phyloP scores from a whole-genome alignment of 2,329 filamentous ascomycete species.

The Stagonosporopsis cucurbitacearum region DNA sequence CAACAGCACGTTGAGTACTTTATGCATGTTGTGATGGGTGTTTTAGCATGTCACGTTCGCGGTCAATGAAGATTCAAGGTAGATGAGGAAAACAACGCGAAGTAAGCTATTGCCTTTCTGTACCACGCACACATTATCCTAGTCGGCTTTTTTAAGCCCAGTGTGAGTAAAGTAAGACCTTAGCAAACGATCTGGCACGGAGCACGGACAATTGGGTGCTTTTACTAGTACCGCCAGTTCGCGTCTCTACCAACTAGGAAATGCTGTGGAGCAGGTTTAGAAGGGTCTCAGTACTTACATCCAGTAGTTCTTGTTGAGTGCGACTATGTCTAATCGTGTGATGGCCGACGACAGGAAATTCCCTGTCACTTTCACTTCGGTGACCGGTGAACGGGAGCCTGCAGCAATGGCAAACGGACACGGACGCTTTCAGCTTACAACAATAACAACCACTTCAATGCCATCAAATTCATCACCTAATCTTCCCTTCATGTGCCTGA shows the following conservation, averaged over 20 bases:
- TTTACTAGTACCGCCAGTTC: not conserved
- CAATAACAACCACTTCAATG: not conserved
- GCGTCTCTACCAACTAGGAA: too few relatives aligned
- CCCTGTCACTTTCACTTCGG: constrained; percentile 5
- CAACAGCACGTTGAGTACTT: too few relatives aligned
- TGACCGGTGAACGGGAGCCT: not conserved
- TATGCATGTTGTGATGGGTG: too few relatives aligned
- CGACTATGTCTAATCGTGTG: not conserved
- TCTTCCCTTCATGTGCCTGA: constrained; percentile 8
- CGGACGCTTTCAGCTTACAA: not conserved
- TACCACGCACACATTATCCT: too few relatives aligned
- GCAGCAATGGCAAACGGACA: constrained; percentile 10
- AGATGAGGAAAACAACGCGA: not conserved
- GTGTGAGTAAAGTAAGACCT: not conserved
- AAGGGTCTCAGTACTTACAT: not conserved
- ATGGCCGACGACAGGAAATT: not conserved
- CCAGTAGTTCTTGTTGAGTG: not conserved
- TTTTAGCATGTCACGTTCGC: not conserved
- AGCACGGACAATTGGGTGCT: not conserved
- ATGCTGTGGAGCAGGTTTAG: not conserved
- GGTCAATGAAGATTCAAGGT: not conserved
- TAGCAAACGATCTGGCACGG: not conserved
- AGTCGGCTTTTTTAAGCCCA: not conserved
- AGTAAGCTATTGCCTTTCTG: too few relatives aligned
- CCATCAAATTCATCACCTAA: not conserved